phyloP scores from a whole-genome alignment of 2,329 filamentous ascomycete genomes.

The Hypoxylon sp. region DNA sequence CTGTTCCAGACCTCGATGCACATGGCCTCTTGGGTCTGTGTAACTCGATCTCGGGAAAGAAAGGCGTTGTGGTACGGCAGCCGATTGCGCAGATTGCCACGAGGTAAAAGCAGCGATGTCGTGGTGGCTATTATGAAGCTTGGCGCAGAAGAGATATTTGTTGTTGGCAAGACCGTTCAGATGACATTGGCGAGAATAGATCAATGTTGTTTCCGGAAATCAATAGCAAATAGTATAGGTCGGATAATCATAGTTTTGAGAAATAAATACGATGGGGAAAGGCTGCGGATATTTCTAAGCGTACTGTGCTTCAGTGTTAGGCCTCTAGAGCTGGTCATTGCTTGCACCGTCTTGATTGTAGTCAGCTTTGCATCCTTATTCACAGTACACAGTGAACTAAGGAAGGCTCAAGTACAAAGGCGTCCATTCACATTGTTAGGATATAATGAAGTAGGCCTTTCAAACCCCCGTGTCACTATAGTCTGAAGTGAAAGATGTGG shows the following conservation, averaged over 20 bases:
- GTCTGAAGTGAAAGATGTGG: conserved; percentile 26
- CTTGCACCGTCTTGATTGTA: conserved; percentile 20
- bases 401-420: conserved; percentile 23
- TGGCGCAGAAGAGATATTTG: not conserved
- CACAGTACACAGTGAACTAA: conserved; percentile 5
- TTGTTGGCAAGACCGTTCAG: conserved; percentile 9
- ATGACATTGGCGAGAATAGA: conserved; percentile 13
- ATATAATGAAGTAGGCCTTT: conserved; percentile 17
- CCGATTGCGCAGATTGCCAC: conserved; percentile 10
- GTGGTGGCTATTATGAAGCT: not conserved
- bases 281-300: conserved; percentile 3
- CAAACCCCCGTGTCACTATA: conserved; percentile 17
- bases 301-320: conserved; percentile 14
- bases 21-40: conserved; percentile 50
- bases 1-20: conserved; percentile 54
- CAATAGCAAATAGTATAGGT: conserved; percentile 5
- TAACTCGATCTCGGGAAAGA: conserved; percentile 13
- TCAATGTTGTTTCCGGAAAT: conserved; percentile 3
- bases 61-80: conserved; percentile 13
- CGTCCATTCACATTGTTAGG: conserved; percentile 1
- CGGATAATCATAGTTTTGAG: not conserved
- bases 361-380: conserved; percentile 17
- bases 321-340: conserved; percentile 13
- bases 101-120: conserved; percentile 3
- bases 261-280: conserved; percentile 4